These are phyloP conservation scores for Candida cerambycidarum DNA, from an alignment of 805 yeast species.

Conservation along the genomic window DNA sequence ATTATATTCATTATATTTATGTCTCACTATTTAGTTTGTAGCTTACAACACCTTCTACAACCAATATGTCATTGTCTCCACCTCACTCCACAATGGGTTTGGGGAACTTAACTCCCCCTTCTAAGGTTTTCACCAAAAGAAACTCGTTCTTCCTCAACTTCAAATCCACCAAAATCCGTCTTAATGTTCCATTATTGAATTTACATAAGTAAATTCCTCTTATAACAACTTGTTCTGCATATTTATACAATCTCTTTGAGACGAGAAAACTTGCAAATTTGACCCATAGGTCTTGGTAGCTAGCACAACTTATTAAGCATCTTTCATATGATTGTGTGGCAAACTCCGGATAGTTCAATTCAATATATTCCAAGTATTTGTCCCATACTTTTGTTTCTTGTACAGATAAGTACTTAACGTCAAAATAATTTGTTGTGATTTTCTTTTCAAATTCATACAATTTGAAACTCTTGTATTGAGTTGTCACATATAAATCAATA, in stretches of 20 bases:
- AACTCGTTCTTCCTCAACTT: not conserved
- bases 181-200: not conserved
- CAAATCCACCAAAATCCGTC: not conserved
- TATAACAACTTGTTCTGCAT: constrained; percentile 2
- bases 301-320: constrained; percentile 45
- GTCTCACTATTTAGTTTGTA: too few relatives aligned
- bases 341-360: constrained; percentile 30
- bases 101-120: not conserved
- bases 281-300: constrained; percentile 50
- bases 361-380: constrained; percentile 55
- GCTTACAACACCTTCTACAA: too few relatives aligned
- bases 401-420: constrained; percentile 28
- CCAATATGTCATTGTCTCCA: too few relatives aligned
- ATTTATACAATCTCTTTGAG: constrained; percentile 3
- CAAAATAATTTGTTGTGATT: constrained; percentile 36
- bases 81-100: too few relatives aligned
- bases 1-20: too few relatives aligned
- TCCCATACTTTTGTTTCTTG: constrained; percentile 62
- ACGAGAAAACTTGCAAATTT: constrained; percentile 47
- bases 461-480: constrained; percentile 53
- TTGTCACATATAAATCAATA: constrained; percentile 54
- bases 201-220: not conserved
- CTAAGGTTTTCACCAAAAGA: not conserved
- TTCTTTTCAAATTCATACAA: constrained; percentile 49
- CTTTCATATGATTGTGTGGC: constrained; percentile 45